Conservation (phyloP, 1,284 basidiomycete genomes). For the Hemileccinum hortonii region DNA sequence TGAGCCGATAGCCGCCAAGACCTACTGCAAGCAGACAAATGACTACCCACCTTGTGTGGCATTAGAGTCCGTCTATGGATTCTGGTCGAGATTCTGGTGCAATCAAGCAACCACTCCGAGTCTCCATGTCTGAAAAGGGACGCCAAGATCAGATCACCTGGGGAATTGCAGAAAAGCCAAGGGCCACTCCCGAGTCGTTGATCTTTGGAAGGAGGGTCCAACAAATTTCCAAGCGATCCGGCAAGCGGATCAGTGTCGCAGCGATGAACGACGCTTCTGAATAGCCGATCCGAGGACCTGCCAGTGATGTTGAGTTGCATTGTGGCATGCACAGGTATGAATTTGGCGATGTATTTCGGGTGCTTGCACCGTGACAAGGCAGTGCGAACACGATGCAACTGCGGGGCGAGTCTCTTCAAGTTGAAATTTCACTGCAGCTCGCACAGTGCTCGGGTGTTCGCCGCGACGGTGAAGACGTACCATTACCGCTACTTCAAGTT, state of each 20-base stretch:
- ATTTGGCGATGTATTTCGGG: too few species aligned
- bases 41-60: neutral
- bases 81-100: neutral
- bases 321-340: too few species aligned
- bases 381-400: too few species aligned
- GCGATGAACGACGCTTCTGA: too few species aligned
- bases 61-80: slow-evolving; percentile 2
- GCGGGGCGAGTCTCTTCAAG: too few species aligned
- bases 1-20: slow-evolving; percentile 11
- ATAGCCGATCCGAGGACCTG: too few species aligned
- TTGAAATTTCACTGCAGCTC: too few species aligned
- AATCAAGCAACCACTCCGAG: neutral
- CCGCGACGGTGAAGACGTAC: too few species aligned
- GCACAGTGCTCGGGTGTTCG: too few species aligned
- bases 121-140: neutral
- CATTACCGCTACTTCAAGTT: too few species aligned
- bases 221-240: neutral
- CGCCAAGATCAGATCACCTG: slow-evolving; percentile 1
- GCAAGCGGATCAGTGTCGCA: neutral
- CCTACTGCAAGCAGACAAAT: neutral
- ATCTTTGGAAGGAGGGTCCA: neutral
- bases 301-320: too few species aligned
- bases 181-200: neutral
- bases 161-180: neutral
- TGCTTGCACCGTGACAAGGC: too few species aligned